Conservation (phyloP, 176 grass and related monocot species). For the Bromus sterilis region DNA sequence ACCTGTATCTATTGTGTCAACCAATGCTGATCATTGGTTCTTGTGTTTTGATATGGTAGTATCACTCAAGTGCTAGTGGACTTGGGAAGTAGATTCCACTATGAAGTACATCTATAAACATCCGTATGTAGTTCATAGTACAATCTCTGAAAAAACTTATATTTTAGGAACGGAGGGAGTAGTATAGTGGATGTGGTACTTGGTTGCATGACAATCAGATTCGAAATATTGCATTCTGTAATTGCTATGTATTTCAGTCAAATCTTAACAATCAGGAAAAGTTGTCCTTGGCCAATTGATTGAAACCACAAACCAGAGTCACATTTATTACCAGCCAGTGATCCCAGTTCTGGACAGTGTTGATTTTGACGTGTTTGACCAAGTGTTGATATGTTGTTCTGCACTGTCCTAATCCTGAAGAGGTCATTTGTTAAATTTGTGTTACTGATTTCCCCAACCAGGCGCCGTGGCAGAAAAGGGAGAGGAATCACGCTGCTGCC, state of each 20-base stretch:
- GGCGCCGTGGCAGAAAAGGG: slow-evolving; percentile 31
- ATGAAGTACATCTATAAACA: no score
- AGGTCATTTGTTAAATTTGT: slow-evolving; percentile 7
- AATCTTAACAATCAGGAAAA: background rate
- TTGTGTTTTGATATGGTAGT: background rate
- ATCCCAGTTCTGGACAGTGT: background rate
- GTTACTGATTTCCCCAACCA: slow-evolving; percentile 25
- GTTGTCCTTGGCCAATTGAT: background rate
- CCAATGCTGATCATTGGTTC: background rate
- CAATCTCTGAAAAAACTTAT: no score
- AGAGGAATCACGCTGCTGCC: slow-evolving; percentile 14
- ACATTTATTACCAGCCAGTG: background rate
- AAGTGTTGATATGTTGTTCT: background rate
- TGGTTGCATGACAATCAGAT: background rate
- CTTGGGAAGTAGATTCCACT: background rate
- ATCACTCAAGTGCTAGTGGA: background rate
- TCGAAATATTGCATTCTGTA: background rate
- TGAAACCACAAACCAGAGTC: background rate
- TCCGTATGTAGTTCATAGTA: no score
- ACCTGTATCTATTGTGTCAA: background rate
- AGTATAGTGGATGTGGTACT: background rate
- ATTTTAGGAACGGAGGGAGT: no score
- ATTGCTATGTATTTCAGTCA: background rate
- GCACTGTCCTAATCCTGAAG: background rate
- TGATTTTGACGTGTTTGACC: background rate